phyloP scores from a whole-genome alignment of 75 land plant genomes.

The Gnetum montanum region DNA sequence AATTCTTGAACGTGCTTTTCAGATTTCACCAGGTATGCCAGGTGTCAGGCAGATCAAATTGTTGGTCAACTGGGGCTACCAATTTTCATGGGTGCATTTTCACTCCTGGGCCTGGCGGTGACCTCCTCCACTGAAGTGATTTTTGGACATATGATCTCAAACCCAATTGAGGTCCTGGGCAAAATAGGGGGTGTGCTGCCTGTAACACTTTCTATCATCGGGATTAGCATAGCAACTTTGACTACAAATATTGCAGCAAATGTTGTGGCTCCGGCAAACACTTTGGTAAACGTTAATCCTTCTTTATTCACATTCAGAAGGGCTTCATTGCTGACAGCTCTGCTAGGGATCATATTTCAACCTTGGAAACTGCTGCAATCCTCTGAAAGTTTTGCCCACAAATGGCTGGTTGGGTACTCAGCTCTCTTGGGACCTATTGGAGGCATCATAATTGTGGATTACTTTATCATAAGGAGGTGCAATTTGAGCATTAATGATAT shows the following conservation, averaged over 20 bases:
- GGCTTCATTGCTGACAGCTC: slow-evolving; percentile 30
- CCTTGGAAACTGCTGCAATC: slow-evolving; percentile 80
- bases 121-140: slow-evolving; percentile 40
- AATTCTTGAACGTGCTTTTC: too few species aligned
- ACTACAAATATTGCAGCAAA: slow-evolving; percentile 59
- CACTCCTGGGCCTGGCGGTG: slow-evolving; percentile 45
- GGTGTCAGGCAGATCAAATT: slow-evolving; percentile 36
- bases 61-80: slow-evolving; percentile 43
- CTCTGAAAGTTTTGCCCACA: slow-evolving; percentile 79
- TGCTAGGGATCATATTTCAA: slow-evolving; percentile 61
- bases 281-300: slow-evolving; percentile 31
- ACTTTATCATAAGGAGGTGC: slow-evolving; percentile 34
- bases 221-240: slow-evolving; percentile 30
- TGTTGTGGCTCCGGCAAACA: slow-evolving; percentile 50
- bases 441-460: slow-evolving; percentile 67
- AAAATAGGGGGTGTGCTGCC: slow-evolving; percentile 17
- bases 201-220: slow-evolving; percentile 20
- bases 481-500: slow-evolving; percentile 38
- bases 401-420: slow-evolving; percentile 90
- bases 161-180: slow-evolving; percentile 29
- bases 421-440: slow-evolving; percentile 88
- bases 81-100: slow-evolving; percentile 27
- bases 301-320: slow-evolving; percentile 17
- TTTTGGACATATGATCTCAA: slow-evolving; percentile 33
- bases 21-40: slow-evolving; percentile 44